These are phyloP conservation scores for Guillardia theta DNA, from an alignment of 78 protist genomes.

Conservation along the genomic window DNA sequence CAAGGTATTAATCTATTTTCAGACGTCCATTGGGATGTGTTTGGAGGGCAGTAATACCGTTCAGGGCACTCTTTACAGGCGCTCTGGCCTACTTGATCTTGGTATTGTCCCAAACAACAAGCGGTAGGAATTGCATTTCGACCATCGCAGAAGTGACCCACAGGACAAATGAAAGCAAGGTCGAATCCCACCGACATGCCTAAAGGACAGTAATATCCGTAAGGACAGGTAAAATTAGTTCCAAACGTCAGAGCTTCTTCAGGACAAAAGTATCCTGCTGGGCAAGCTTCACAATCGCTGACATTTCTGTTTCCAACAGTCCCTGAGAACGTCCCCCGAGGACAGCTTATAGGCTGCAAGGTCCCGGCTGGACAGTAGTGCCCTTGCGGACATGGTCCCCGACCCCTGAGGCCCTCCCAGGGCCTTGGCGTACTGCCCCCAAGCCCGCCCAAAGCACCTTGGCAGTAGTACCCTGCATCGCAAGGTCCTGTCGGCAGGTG, in stretches of 20 bases:
- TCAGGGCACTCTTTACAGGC: conserved; percentile 40
- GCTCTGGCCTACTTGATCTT: neutral
- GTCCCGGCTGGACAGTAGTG: neutral
- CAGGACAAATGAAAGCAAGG: neutral
- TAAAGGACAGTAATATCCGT: neutral
- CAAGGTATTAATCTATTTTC: neutral
- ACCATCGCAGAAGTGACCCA: neutral
- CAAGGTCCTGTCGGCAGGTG: neutral
- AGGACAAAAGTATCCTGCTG: conserved; percentile 49
- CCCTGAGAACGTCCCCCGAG: neutral
- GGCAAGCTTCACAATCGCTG: conserved; percentile 45
- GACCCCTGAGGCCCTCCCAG: neutral
- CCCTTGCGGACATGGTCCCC: neutral
- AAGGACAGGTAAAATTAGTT: neutral
- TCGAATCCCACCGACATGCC: neutral
- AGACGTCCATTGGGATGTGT: neutral
- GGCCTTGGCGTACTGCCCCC: neutral
- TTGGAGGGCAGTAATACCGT: conserved; percentile 54
- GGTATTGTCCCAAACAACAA: conserved; percentile 54
- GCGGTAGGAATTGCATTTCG: neutral
- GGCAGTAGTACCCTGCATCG: conserved; percentile 36
- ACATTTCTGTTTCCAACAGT: neutral
- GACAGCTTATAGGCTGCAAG: neutral
- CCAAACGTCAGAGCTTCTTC: neutral
- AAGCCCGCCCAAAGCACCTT: neutral